Conservation (phyloP, 208 protist species). For the Crithidia fasciculata region DNA sequence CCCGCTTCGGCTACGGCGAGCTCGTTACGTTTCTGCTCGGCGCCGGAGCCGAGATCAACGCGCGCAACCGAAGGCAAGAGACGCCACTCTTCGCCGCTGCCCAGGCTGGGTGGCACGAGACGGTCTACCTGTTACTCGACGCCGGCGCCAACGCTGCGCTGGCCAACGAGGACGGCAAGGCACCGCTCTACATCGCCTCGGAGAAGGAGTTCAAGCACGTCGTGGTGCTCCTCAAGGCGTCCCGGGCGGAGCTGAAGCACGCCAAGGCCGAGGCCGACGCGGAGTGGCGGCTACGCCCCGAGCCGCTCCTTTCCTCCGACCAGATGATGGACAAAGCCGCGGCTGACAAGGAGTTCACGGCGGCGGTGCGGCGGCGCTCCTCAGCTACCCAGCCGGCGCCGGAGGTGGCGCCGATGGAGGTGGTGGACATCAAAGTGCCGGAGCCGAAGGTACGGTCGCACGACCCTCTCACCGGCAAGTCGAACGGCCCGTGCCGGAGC, state of each 20-base stretch:
- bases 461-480: constrained; percentile 66
- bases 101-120: constrained; percentile 63
- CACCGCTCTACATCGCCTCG: constrained; percentile 86
- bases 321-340: constrained; percentile 66
- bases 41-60: constrained; percentile 70
- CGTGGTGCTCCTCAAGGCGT: constrained; percentile 77
- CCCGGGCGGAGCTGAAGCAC: constrained; percentile 48
- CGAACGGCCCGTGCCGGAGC: constrained; percentile 73
- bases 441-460: constrained; percentile 53
- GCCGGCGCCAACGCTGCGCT: constrained; percentile 63
- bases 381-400: constrained; percentile 23
- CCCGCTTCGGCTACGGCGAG: constrained; percentile 53
- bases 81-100: constrained; percentile 84
- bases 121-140: constrained; percentile 70
- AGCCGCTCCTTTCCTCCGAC: constrained; percentile 65
- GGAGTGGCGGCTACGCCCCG: constrained; percentile 50
- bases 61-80: constrained; percentile 66
- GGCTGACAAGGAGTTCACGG: constrained; percentile 49
- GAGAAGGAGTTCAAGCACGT: constrained; percentile 86
- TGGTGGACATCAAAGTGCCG: constrained; percentile 79
- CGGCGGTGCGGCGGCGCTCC: constrained; percentile 37
- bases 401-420: constrained; percentile 62
- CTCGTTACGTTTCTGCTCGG: constrained; percentile 53
- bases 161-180: constrained; percentile 79
- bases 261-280: constrained; percentile 79